phyloP scores from a whole-genome alignment of 306 rosid species.

The Begonia loranthoides region DNA sequence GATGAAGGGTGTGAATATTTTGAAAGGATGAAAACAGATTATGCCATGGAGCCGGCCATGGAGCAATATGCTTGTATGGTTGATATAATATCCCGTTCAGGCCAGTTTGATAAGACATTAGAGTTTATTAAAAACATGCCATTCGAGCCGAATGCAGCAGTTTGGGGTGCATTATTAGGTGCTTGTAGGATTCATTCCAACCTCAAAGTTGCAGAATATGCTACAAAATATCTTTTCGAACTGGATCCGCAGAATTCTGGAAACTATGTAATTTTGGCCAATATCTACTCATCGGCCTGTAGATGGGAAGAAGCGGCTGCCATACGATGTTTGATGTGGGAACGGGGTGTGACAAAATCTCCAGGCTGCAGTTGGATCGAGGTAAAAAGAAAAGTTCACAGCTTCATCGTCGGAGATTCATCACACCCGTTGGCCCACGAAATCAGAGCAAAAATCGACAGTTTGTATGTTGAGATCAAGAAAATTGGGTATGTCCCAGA shows the following conservation, averaged over 20 bases:
- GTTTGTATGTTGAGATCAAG: constrained; percentile 9
- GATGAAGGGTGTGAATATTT: constrained; percentile 6
- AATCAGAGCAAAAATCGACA: constrained; percentile 6
- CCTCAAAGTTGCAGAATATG: constrained; percentile 1
- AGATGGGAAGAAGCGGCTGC: constrained; percentile 13
- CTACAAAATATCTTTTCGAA: constrained; percentile 5
- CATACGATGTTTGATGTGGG: constrained; percentile 5
- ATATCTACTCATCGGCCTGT: constrained; percentile 8
- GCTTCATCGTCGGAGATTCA: constrained; percentile 9
- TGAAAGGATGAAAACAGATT: constrained; percentile 3
- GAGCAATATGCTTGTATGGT: constrained; percentile 15
- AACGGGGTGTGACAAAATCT: constrained; percentile 7
- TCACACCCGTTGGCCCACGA: constrained; percentile 2
- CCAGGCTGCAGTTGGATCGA: constrained; percentile 18
- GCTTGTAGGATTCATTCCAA: constrained; percentile 12
- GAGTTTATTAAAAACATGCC: constrained; percentile 8
- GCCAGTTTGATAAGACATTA: constrained; percentile 5
- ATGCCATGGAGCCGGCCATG: constrained; percentile 8
- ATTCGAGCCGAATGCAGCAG: constrained; percentile 14
- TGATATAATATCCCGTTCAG: constrained; percentile 7
- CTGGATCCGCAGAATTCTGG: constrained; percentile 10
- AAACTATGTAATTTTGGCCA: constrained; percentile 12
- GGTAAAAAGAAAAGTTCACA: constrained; percentile 9
- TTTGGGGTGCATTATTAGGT: constrained; percentile 10
- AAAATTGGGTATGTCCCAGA: constrained; percentile 9